Evolutionary conservation across 352 stramenopile species (phyloP).

Genomic region (Blastocystis sp.): DNA sequence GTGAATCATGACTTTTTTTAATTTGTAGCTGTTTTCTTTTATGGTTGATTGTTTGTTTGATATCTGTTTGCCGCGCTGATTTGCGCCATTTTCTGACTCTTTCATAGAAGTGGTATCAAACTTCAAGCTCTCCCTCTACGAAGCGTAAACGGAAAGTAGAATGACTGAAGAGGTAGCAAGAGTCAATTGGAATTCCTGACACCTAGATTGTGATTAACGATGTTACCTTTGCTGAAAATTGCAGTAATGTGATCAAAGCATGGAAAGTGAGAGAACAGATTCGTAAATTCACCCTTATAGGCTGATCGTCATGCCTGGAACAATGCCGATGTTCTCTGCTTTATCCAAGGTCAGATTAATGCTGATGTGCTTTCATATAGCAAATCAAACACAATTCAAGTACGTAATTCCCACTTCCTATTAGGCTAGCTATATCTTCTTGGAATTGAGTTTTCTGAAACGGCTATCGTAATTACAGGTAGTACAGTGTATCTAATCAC

Average conservation of each 20-base stretch:
- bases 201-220: constrained; percentile 58
- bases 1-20: constrained; percentile 67
- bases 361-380: constrained; percentile 61
- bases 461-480: constrained; percentile 84
- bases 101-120: neutral
- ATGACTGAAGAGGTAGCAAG: constrained; percentile 35
- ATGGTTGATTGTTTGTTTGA: constrained; percentile 38
- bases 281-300: neutral
- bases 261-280: neutral
- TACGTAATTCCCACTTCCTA: constrained; percentile 60
- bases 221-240: constrained; percentile 48
- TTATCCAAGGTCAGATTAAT: constrained; percentile 64
- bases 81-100: neutral
- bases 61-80: neutral
- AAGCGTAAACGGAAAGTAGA: neutral
- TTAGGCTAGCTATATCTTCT: constrained; percentile 85
- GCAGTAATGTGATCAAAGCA: neutral
- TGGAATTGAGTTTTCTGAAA: constrained; percentile 86
- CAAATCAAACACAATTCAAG: constrained; percentile 66
- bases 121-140: neutral
- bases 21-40: constrained; percentile 38
- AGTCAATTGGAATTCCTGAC: neutral
- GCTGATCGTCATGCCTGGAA: constrained; percentile 24
- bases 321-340: constrained; percentile 50
- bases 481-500: constrained; percentile 81